Conservation (phyloP, 805 yeast genomes). For the Wickerhamiella sergipiensis region DNA sequence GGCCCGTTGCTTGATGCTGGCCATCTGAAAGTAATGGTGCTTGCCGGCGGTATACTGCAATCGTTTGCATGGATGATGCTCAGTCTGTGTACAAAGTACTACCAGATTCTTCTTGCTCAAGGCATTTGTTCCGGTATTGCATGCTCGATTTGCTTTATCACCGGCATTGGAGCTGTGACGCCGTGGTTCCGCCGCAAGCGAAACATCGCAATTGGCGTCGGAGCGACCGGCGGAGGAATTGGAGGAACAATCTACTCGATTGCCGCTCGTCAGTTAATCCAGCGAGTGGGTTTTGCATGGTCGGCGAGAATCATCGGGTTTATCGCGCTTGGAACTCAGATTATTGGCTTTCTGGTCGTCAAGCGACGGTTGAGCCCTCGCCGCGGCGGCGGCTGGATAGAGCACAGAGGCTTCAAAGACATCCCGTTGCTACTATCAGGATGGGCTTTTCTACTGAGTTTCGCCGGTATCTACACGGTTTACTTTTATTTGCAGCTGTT, state of each 20-base stretch:
- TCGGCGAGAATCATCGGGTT: slow-evolving; percentile 37
- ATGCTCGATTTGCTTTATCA: slow-evolving; percentile 30
- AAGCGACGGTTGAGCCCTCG: slow-evolving; percentile 22
- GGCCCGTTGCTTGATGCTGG: slow-evolving; percentile 23
- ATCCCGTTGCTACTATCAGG: slow-evolving; percentile 15
- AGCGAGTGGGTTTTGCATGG: slow-evolving; percentile 39
- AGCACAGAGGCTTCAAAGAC: slow-evolving; percentile 19
- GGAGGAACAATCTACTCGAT: slow-evolving; percentile 41
- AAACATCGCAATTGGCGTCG: slow-evolving; percentile 33
- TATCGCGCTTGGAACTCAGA: slow-evolving; percentile 24
- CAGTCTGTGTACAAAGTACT: slow-evolving; percentile 28
- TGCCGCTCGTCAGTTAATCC: slow-evolving; percentile 30
- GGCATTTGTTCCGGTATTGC: slow-evolving; percentile 39
- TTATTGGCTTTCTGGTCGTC: slow-evolving; percentile 17
- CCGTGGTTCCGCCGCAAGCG: slow-evolving; percentile 34
- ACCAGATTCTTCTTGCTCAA: slow-evolving; percentile 40
- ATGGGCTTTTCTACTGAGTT: slow-evolving; percentile 18
- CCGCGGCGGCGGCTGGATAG: slow-evolving; percentile 4
- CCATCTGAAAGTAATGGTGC: slow-evolving; percentile 16
- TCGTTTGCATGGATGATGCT: slow-evolving; percentile 21
- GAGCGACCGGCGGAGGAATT: slow-evolving; percentile 37
- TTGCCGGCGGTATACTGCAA: slow-evolving; percentile 17
- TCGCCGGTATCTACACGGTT: slow-evolving; percentile 23
- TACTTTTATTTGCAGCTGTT: slow-evolving; percentile 24
- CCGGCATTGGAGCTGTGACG: slow-evolving; percentile 32